Percentiles rank a stretch among this genome's conserved stretches.
Evolutionary conservation across 1,139 yeast species (phyloP).

Genomic region (Yamadazyma pseudoaaseri): DNA sequence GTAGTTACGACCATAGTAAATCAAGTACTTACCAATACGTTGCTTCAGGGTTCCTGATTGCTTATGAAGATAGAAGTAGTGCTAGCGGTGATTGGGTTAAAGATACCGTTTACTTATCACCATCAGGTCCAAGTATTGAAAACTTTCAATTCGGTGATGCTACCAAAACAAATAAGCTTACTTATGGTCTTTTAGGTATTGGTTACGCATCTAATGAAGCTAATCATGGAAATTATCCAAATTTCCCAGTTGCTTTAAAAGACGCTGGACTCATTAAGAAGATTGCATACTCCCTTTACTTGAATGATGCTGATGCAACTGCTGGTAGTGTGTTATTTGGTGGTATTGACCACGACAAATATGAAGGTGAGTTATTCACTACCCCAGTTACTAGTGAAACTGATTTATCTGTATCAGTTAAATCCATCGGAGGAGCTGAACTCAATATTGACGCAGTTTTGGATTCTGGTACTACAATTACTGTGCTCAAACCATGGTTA

Average conservation of each 20-base stretch:
- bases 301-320: slow-evolving; percentile 19
- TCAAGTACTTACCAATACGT: slow-evolving; percentile 6
- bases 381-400: too few species aligned
- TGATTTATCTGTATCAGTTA: too few species aligned
- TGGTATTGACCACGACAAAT: slow-evolving; percentile 50
- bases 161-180: slow-evolving; percentile 1
- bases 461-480: slow-evolving; percentile 31
- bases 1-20: slow-evolving; percentile 7
- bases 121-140: slow-evolving; percentile 5
- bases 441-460: slow-evolving; percentile 22
- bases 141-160: slow-evolving; percentile 10
- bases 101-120: slow-evolving; percentile 6
- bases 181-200: slow-evolving; percentile 51
- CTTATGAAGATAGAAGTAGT: slow-evolving; percentile 7
- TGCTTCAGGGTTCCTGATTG: slow-evolving; percentile 2
- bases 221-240: slow-evolving; percentile 17
- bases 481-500: slow-evolving; percentile 21
- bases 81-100: slow-evolving; percentile 9
- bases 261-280: slow-evolving; percentile 24
- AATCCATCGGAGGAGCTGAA: too few species aligned
- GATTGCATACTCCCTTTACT: slow-evolving; percentile 33
- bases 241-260: slow-evolving; percentile 26
- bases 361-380: slow-evolving; percentile 4
- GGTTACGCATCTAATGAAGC: slow-evolving; percentile 24
- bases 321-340: slow-evolving; percentile 47